Base-by-base conservation (phyloP, 768 basidiomycete species). In the Heimioporus sp. region DNA sequence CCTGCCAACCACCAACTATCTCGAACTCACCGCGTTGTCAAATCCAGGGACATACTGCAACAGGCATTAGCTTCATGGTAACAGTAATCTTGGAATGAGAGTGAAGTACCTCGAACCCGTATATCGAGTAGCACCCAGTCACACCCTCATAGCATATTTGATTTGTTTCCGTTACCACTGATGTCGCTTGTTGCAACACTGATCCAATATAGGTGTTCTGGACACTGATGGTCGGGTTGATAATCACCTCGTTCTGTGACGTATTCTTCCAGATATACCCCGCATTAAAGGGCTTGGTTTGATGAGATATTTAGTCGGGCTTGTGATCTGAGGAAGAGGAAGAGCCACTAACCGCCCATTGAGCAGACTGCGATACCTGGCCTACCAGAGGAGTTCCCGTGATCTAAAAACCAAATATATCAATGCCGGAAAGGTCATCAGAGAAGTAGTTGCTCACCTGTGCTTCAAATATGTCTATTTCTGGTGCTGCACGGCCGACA, bases 391-490 rank as follows among this genome's bases (percentile, higher is more conserved):
- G 77, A 11, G 59, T 66, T 36, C 65, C 71, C 55, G 69, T 79
- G 58, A 79, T 79, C 86, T 74, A 67, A 58, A 53, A 71, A 28
- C 34, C 43, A n/a, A 53, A 10, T 10, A 63, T 64, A 20, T 55
- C 24, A 38, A 43, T 38, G 37, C n/a, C 35, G 24, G 32, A 34
- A 20, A 7, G 13, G 56, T 57, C 48, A 62, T 49, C 41, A 59
- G 43, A 31, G 16, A 65, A 20, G 59, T 35, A 19, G 46, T 51
- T 35, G 49, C 60, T 31, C 45, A 71, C 67, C 70, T 88, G 84
- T 8, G 92, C 92, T 71, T 95, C 94, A 52, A 96, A 86, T 42
- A 96, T 66, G 67, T 96, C 94, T 46, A 95, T 94, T 67, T 96
- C 92, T 2, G 93, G 93, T 5, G 93, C 90, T 4, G 86, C 69